Base-by-base conservation (phyloP, 2,329 filamentous ascomycete species). In the Parascedosporium putredinis region DNA sequence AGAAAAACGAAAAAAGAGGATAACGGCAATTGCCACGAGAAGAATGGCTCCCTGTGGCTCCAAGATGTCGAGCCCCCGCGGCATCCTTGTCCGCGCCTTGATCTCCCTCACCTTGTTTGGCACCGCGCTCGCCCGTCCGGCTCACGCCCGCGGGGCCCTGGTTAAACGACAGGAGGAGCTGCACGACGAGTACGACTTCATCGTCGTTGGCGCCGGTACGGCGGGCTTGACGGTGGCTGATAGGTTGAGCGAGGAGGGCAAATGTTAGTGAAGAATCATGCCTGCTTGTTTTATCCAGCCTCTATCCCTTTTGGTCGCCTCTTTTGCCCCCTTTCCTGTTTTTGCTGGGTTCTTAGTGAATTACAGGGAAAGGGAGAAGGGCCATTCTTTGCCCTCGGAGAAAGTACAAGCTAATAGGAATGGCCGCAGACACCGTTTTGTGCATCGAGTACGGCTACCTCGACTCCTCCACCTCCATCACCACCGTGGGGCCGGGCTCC, bases 201-300 rank as follows among this genome's bases (percentile, higher is more conserved):
- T 63, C n/a, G 52, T 63, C 4, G 51, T 62, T 1, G 61, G 61
- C 5, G 61, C 62, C 18, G 64, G 64, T 7, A 66, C 62, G 3
- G 62, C 62, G 4, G 62, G 63, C 23, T 62, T 62, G 36, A 57
- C 61, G n/a, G 59, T 66, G 8, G 64, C 64, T 1, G 60, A 59
- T 5, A 61, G 63, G 9, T 61, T 66, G 2, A 63, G 60, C 9
- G 62, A 66, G 49, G 60, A 62, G 50, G 55, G 57, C 24, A 53
- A 61, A 22, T 53, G 55, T 56, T 24, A 47, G n/a, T n/a, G n/a
- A n/a, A n/a, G n/a, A n/a, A n/a, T n/a, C n/a, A n/a, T n/a, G n/a
- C n/a, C n/a, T n/a, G n/a, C n/a, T n/a, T n/a, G n/a, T n/a, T n/a
- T n/a, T n/a, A n/a, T n/a, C n/a, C n/a, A n/a, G n/a, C n/a, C n/a